Base-by-base conservation (phyloP, 495 filamentous ascomycete species). In the Penicillium robsamsonii region DNA sequence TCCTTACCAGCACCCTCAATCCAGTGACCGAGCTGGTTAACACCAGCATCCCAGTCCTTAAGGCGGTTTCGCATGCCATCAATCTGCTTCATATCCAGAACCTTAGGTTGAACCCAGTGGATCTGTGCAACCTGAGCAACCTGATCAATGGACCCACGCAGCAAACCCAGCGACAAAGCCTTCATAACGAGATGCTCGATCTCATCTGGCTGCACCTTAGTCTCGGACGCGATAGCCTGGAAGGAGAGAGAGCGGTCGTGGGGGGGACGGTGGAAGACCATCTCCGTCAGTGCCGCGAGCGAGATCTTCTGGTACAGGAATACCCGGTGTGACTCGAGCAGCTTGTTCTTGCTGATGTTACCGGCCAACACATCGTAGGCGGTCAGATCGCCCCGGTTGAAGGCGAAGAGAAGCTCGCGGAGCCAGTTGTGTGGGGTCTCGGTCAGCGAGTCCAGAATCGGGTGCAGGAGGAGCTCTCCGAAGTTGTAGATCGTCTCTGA, bases 161-260 rank as follows among this genome's bases (percentile, higher is more conserved):
- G 78, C 62, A 99, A 79, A 1, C 92, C 95, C 64, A 97, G 72
- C 61, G 91, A 96, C 63, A 99, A 74, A 46, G 94, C 95, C 82
- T 96, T 96, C 94, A 99, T 99, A 65, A 99, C 87, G 50, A 99
- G 75, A 66, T 97, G 93, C 80, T 99, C 94, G 57, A 97, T 96
- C 75, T 97, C 91, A 61, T 90, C 83, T 13, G 85, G 82, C 64
- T 84, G 80, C 42, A 99, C 94, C 70, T 96, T 95, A 8, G 94
- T 99, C 78, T 97, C 94, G 56, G 86, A 79, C 8, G 86, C 82
- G 62, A 99, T 96, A 17, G 90, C 88, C 42, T 74, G 74, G 71
- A 99, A 99, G 18, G 87, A 87, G 85, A 99, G 89, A 53, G 91
- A 86, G 57, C 94, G 89, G 78, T 96, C 91, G 69, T 97, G 94